Conservation (phyloP, 176 grass and related monocot species). For the Dendrocalamus sinicus region DNA sequence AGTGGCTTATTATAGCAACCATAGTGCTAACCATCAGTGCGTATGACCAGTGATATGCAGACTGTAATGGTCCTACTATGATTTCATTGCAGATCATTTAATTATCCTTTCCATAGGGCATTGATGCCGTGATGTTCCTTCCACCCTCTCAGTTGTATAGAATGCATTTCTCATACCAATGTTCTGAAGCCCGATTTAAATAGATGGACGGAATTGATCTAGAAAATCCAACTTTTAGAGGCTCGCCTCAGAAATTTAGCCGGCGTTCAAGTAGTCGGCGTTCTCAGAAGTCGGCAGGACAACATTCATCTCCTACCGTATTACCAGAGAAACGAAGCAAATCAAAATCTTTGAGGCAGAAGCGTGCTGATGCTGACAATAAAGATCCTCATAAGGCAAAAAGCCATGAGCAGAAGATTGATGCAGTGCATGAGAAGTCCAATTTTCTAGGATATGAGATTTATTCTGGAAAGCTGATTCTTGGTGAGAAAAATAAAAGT, state of each 20-base stretch:
- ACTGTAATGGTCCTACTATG: background rate
- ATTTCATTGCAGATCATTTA: slow-evolving; percentile 41
- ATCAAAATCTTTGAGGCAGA: slow-evolving; percentile 64
- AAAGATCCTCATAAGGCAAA: slow-evolving; percentile 60
- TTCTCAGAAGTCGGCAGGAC: slow-evolving; percentile 64
- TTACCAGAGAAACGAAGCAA: slow-evolving; percentile 86
- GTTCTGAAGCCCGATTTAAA: slow-evolving; percentile 37
- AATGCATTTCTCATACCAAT: slow-evolving; percentile 25
- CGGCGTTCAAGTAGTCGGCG: slow-evolving; percentile 58
- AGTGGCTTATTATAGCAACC: background rate
- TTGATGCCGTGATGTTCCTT: slow-evolving; percentile 38
- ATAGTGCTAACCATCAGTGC: background rate
- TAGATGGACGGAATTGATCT: slow-evolving; percentile 72
- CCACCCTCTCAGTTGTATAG: slow-evolving; percentile 15
- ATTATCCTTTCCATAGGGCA: slow-evolving; percentile 40
- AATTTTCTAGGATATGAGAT: slow-evolving; percentile 89
- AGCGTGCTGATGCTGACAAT: slow-evolving; percentile 41
- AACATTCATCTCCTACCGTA: slow-evolving; percentile 74
- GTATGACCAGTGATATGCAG: background rate
- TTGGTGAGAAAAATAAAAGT: slow-evolving; percentile 71
- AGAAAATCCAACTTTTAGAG: slow-evolving; percentile 65
- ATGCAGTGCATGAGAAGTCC: slow-evolving; percentile 79
- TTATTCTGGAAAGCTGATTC: slow-evolving; percentile 70
- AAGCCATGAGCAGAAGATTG: slow-evolving; percentile 63
- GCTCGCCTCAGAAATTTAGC: slow-evolving; percentile 66